Base-by-base conservation (phyloP, 139 green algal genomes). In the Chlamydomonas sp. region DNA sequence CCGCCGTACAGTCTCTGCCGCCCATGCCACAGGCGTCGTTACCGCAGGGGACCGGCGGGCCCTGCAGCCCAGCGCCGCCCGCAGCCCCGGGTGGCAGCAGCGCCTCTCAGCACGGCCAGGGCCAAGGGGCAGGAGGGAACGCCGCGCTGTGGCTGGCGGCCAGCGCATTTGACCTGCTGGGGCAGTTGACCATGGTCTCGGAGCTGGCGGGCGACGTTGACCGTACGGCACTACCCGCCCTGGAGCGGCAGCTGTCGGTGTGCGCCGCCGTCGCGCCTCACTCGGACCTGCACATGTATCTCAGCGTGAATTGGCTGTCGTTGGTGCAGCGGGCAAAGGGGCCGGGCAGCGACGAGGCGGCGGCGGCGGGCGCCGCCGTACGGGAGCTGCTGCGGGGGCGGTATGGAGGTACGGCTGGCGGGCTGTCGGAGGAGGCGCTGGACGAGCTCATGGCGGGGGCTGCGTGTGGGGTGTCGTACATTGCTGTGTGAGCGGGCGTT, bases 251-350 rank as follows among this genome's bases (percentile, higher is more conserved):
- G 86, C 17, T 86, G 69, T 62, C 9, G 0, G 59, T 86, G 59
- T 78, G 31, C 17, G 86, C 20, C 64, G 79, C 61, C 16, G 78
- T 68, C 17, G 79, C 86, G 16, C 78, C 78, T 17, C 2, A 7
- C 78, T 78, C 59, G 16, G 86, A 90, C 72, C 73, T 90, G 72
- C 86, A 90, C 73, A 31, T 86, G 49, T 86, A 78, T 61, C 79
- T 90, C 71, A 63, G 31, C 2, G 79, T 86, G 20, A 90, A 89
- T 60, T 49, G 18, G 67, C 18, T 76, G 85, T 68, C 60, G 5
- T 20, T 84, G 17, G 6, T 60, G 63, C 79, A 83, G 59, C 7
- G 5, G 71, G 8, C 63, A 68, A 68, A 68, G 57, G 1, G 15
- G 58, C 59, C 10, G 16, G 10, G 67, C 3, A 17, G 9, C 60